Percentiles rank a stretch among this genome's conserved stretches.
Evolutionary conservation across 345 rosid species (phyloP).

Genomic region (Sisymbrium altissimum): DNA sequence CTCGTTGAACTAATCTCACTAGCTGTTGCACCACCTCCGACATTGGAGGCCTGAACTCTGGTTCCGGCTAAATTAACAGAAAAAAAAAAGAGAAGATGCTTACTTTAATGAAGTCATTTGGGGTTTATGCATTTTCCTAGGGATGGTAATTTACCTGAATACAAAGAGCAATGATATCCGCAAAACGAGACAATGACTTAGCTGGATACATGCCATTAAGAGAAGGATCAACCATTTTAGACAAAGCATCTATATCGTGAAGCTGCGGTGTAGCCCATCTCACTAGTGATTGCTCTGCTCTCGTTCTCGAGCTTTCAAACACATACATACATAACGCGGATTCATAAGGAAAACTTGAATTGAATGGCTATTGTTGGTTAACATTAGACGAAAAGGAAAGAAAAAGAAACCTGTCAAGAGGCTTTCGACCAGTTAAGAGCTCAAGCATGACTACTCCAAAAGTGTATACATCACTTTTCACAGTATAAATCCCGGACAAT

Average conservation of each 20-base stretch:
- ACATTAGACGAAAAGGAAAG: neutral
- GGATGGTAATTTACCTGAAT: slow-evolving; percentile 64
- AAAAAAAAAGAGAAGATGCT: neutral
- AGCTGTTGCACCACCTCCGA: slow-evolving; percentile 96
- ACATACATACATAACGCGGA: neutral
- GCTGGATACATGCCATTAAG: slow-evolving; percentile 98
- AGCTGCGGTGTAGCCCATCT: slow-evolving; percentile 99
- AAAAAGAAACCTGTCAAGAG: slow-evolving; percentile 76
- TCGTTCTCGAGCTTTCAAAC: slow-evolving; percentile 65
- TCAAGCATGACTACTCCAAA: slow-evolving; percentile 99
- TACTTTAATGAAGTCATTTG: slow-evolving; percentile 51
- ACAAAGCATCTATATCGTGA: slow-evolving; percentile 92
- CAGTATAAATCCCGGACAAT: slow-evolving; percentile 89
- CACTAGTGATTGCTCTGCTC: slow-evolving; percentile 95
- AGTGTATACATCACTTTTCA: slow-evolving; percentile 96
- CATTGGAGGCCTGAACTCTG: slow-evolving; percentile 99
- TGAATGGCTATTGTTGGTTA: neutral
- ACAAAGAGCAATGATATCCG: slow-evolving; percentile 92
- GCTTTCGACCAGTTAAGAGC: slow-evolving; percentile 93
- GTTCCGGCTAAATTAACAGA: slow-evolving; percentile 68
- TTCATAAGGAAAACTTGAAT: neutral
- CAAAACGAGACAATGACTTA: slow-evolving; percentile 94
- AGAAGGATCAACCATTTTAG: slow-evolving; percentile 96
- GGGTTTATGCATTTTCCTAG: neutral
- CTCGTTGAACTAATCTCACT: slow-evolving; percentile 90